Evolutionary conservation across 495 filamentous ascomycete species (phyloP), one percentile per base, ranked within the genome.

Genomic region (Talaromyces borbonicus): DNA sequence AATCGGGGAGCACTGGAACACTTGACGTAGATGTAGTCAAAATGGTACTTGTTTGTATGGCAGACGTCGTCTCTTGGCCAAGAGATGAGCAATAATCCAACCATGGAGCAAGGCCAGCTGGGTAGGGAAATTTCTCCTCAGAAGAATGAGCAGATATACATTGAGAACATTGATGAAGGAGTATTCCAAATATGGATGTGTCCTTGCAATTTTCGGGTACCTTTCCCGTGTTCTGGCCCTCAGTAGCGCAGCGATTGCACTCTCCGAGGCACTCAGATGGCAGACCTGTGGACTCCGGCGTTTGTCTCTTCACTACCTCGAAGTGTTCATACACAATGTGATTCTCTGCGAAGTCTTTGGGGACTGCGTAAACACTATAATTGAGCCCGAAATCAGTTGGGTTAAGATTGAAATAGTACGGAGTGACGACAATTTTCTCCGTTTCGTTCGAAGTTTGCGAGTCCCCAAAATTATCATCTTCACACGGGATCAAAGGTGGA

Each of bases 101-200:
- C 24, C 48, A 52, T 25, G 45, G 50, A 20, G 49, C 46, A 19
- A 52, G 49, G 5, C 47, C 47, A 35, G 26, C 38, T 15, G 50
- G 16, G 9, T 33, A 29, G 16, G 15, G 23, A 11, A 23, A 22
- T 23, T 23, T 36, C 18, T 41, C 11, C 8, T 1, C 31, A 2
- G 44, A 25, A 31, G 30, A 8, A n/a, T 47, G 44, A n/a, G 14
- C 15, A 2, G 30, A 12, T 19, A 47, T 47, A 14, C 44, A 47
- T 11, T 5, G 6, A 36, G 36, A 31, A 26, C 47, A 48, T 7
- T 31, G 11, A 7, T 22, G 20, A 4, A 33, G 20, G 5, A n/a
- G 14, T 1, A 32, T 22, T 20, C 1, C 12, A 27, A 52, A 52
- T 6, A 47, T 39, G 29, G 50, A 49, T 8, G 15, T 6, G 7